Conservation (phyloP, 129 eudicot species). For the Saussurea involucrata region DNA sequence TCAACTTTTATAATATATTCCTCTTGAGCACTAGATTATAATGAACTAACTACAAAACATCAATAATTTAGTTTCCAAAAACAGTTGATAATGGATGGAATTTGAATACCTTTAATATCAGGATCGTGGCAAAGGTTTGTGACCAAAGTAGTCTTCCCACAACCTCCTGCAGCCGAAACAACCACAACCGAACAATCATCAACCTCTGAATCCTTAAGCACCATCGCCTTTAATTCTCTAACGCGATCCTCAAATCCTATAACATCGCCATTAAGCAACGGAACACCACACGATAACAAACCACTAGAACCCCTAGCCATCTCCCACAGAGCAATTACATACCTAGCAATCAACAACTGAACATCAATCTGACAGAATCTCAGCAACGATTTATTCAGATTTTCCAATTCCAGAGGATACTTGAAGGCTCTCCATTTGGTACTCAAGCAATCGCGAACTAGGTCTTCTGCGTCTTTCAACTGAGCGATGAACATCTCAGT, state of each 20-base stretch:
- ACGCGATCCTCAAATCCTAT: constrained; percentile 20
- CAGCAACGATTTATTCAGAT: constrained; percentile 5
- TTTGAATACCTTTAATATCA: constrained; percentile 1
- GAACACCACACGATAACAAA: constrained; percentile 10
- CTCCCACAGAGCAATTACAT: background rate
- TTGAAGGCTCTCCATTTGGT: constrained; percentile 4
- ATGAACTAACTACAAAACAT: too few species aligned
- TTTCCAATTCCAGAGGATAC: background rate
- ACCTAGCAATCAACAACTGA: background rate
- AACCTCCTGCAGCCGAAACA: constrained; percentile 11
- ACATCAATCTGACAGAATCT: constrained; percentile 1
- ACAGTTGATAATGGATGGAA: background rate
- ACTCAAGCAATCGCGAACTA: constrained; percentile 5
- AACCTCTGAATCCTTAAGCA: background rate
- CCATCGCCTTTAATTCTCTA: constrained; percentile 15
- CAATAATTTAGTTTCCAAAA: too few species aligned
- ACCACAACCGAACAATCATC: constrained; percentile 13
- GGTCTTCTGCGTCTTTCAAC: constrained; percentile 3
- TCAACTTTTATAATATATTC: too few species aligned
- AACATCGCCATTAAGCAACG: constrained; percentile 5
- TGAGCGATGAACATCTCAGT: background rate
- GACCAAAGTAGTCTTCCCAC: constrained; percentile 11
- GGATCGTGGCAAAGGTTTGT: background rate
- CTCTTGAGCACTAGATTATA: background rate
- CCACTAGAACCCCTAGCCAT: background rate